A percentile compares a stretch with the other conserved stretches of the same genome.
phyloP scores from a whole-genome alignment of 345 rosid species.

The Leavenworthia alabamica region DNA sequence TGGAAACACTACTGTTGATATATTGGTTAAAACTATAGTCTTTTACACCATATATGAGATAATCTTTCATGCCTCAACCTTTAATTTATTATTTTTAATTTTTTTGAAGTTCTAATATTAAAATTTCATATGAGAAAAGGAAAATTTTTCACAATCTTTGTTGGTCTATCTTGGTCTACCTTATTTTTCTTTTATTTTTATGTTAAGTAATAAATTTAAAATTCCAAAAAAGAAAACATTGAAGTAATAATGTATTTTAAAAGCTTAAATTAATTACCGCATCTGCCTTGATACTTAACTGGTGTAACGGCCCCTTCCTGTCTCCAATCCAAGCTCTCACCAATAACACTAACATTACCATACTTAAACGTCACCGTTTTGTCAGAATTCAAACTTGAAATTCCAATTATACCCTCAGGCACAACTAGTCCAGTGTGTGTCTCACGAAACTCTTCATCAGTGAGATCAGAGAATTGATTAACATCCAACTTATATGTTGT shows the following conservation, averaged over 20 bases:
- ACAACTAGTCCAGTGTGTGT: conserved; percentile 27
- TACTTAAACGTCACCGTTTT: conserved; percentile 15
- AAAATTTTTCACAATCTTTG: no score
- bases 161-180: no score
- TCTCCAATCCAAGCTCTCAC: conserved; percentile 40
- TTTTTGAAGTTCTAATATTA: no score
- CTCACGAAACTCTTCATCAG: conserved; percentile 41
- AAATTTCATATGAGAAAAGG: no score
- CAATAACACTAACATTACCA: conserved; percentile 21
- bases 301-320: conserved; percentile 39
- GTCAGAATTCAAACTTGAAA: not conserved
- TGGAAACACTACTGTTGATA: no score
- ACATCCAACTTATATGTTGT: conserved; percentile 26
- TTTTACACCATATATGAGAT: no score
- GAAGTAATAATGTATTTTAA: no score
- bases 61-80: no score
- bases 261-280: conserved; percentile 27
- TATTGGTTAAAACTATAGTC: no score
- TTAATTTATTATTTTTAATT: no score
- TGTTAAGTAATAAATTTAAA: not conserved
- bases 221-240: not conserved
- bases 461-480: conserved; percentile 50
- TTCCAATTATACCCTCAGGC: not conserved
- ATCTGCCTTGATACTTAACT: conserved; percentile 35
- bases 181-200: no score